Base-by-base conservation (phyloP, 164 flowering plant species). In the Macadamia tetraphylla region DNA sequence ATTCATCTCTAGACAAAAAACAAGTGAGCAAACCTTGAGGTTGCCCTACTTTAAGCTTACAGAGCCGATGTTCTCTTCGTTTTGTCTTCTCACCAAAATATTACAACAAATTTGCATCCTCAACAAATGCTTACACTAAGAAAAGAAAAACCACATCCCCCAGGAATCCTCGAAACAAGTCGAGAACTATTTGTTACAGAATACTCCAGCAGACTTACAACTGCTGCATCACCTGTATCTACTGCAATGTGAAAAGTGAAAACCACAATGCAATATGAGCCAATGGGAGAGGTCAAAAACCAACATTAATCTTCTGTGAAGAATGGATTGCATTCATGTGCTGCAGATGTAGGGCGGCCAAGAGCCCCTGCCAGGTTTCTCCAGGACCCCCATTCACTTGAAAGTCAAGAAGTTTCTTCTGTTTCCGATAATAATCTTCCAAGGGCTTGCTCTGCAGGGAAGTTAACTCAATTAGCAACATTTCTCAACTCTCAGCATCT, bases 331-430 rank as follows among this genome's bases (percentile, higher is more conserved):
- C 80, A 65, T 73, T 81, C 64, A 82, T 69, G 62, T 84, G 81
- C 75, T 79, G 80, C 56, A 86, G 96, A 64, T 84, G 97, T 43
- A 95, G 74, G 29, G 96, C 96, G 48, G 89, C 87, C 81, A 92
- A 75, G 52, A 95, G 86, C 42, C 98, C 93, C 58, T 83, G 82
- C 99, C 98, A 92, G 59, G 89, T 83, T 71, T 92, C 99, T 73
- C 87, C 90, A 9, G 94, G 83, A 23, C 84, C 88, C 56, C 83
- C 81, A 10, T 78, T 83, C 69, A 86, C 92, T 66, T 86, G 77
- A 71, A 88, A 82, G 73, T 95, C 84, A 23, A 95, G 75, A 76
- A 95, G 88, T 81, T 92, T 95, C 83, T 76, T 85, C 72, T 85
- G 95, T 71, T 81, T 83, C 80, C 81, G 77, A 80, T 92, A 95